Percentiles rank a stretch among this genome's conserved stretches.
Conservation (phyloP, 2,329 filamentous ascomycete genomes). For the Colletotrichum spaethianum region DNA sequence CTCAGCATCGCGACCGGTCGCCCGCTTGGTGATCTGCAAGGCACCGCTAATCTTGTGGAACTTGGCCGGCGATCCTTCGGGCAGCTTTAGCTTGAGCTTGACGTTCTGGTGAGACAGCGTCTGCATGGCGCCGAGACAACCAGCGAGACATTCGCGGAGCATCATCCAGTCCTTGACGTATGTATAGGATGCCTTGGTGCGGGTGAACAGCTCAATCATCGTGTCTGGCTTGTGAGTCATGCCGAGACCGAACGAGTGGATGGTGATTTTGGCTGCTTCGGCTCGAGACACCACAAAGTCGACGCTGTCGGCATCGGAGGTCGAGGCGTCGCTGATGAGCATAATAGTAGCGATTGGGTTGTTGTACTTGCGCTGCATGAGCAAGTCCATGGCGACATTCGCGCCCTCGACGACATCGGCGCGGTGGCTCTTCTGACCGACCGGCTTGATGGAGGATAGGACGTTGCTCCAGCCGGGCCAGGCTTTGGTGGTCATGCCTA, state of each 20-base stretch:
- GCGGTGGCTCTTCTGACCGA: slow-evolving; percentile 95
- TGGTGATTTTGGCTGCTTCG: slow-evolving; percentile 96
- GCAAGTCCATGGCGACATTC: slow-evolving; percentile 97
- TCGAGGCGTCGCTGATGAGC: slow-evolving; percentile 97
- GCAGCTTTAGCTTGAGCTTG: slow-evolving; percentile 92
- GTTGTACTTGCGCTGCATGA: slow-evolving; percentile 97
- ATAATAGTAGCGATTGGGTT: slow-evolving; percentile 97
- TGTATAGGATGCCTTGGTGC: slow-evolving; percentile 96
- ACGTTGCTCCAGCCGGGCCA: slow-evolving; percentile 94
- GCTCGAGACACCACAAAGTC: slow-evolving; percentile 98
- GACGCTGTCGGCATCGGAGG: slow-evolving; percentile 92
- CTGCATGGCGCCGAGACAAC: slow-evolving; percentile 92
- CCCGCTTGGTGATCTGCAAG: slow-evolving; percentile 95
- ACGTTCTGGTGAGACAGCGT: slow-evolving; percentile 98
- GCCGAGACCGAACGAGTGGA: slow-evolving; percentile 96
- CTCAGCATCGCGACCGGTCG: slow-evolving; percentile 94
- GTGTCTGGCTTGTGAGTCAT: slow-evolving; percentile 98
- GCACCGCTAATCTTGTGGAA: slow-evolving; percentile 99
- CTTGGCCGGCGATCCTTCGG: slow-evolving; percentile 96
- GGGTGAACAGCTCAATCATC: slow-evolving; percentile 96
- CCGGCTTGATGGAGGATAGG: slow-evolving; percentile 88
- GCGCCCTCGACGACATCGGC: slow-evolving; percentile 98
- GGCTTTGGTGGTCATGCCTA: slow-evolving; percentile 97
- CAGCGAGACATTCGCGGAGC: slow-evolving; percentile 95
- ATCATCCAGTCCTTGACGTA: slow-evolving; percentile 99